phyloP scores from a whole-genome alignment of 176 grass and related monocot species.

The Aegilops bicornis region DNA sequence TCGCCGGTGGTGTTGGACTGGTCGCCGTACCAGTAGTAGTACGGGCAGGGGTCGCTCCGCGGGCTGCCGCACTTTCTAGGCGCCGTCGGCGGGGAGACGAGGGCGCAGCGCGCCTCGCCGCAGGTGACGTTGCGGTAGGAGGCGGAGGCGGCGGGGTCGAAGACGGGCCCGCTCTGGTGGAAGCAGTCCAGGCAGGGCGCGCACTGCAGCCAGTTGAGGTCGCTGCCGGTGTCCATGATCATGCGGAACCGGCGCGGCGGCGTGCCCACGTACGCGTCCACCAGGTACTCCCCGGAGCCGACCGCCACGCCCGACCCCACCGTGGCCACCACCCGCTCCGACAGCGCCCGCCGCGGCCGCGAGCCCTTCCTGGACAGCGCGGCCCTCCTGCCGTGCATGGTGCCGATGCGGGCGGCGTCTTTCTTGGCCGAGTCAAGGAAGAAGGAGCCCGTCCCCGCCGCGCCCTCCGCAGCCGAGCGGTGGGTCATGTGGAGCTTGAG shows the following conservation, averaged over 20 bases:
- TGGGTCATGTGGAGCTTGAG: slow-evolving; percentile 70
- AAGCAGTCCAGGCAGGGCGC: neutral
- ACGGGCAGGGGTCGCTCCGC: slow-evolving; percentile 53
- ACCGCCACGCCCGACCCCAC: slow-evolving; percentile 80
- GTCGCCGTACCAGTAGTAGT: slow-evolving; percentile 99
- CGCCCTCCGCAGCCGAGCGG: neutral
- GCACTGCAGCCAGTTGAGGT: slow-evolving; percentile 54
- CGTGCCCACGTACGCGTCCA: slow-evolving; percentile 88
- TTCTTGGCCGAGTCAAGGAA: slow-evolving; percentile 44
- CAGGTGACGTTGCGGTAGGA: slow-evolving; percentile 59
- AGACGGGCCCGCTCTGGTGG: neutral
- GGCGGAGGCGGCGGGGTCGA: neutral
- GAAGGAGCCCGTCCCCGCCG: slow-evolving; percentile 28
- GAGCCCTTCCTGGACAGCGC: neutral
- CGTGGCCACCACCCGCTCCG: slow-evolving; percentile 65
- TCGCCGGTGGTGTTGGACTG: slow-evolving; percentile 90
- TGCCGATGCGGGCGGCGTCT: slow-evolving; percentile 56
- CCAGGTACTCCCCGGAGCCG: slow-evolving; percentile 85
- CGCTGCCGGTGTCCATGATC: slow-evolving; percentile 98
- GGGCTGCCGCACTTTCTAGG: slow-evolving; percentile 15
- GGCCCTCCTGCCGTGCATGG: slow-evolving; percentile 39
- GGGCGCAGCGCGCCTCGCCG: slow-evolving; percentile 56
- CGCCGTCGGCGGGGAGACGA: slow-evolving; percentile 60
- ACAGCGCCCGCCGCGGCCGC: slow-evolving; percentile 40
- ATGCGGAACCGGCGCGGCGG: slow-evolving; percentile 77